Evolutionary conservation across 148 eudicot genomes (phyloP).

Genomic region (Persicaria tinctoria): DNA sequence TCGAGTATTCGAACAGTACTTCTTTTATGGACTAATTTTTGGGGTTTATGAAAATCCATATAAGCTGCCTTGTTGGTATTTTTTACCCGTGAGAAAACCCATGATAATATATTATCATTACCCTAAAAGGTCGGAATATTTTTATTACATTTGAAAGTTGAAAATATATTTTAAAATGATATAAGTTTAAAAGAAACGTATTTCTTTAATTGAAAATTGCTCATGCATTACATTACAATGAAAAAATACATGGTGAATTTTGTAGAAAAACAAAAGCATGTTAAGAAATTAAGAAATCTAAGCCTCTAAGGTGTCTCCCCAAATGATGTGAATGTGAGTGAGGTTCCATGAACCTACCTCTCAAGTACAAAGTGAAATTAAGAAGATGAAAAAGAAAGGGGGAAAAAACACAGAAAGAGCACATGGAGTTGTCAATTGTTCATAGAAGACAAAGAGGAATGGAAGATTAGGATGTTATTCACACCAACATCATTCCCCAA

Average conservation of each 20-base stretch:
- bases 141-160: too few species aligned
- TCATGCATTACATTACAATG: too few species aligned
- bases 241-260: neutral
- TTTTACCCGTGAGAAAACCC: too few species aligned
- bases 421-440: neutral
- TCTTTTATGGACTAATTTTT: too few species aligned
- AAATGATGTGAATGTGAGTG: conserved; percentile 1
- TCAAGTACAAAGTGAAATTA: neutral
- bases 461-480: neutral
- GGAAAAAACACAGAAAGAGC: neutral
- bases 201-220: too few species aligned
- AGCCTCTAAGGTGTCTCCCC: neutral
- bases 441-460: conserved; percentile 1
- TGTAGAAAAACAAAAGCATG: neutral
- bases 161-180: too few species aligned
- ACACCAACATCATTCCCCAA: conserved; percentile 7
- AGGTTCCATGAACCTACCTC: conserved; percentile 2
- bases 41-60: too few species aligned
- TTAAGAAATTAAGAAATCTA: neutral
- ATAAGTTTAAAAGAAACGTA: too few species aligned
- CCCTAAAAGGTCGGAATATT: too few species aligned
- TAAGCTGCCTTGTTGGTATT: too few species aligned
- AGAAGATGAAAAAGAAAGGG: neutral
- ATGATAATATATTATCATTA: too few species aligned
- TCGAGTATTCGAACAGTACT: too few species aligned